Conservation (phyloP, 192 early-diverging fungal genomes). For the Podochytrium sp. region DNA sequence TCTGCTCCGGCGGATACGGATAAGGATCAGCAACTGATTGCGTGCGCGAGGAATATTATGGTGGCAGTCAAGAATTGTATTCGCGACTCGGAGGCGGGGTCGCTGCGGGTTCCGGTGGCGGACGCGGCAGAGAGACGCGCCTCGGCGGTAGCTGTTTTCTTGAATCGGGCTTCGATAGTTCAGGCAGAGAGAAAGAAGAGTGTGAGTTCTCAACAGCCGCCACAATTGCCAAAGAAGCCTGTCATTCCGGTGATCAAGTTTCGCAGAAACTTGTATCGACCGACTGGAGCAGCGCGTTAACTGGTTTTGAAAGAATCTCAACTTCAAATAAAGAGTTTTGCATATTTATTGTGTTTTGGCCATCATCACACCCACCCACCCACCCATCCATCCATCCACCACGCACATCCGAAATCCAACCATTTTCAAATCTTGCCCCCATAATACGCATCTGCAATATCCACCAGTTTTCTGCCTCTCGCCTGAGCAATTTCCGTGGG, state of each 20-base stretch:
- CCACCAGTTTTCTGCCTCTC: constrained; percentile 84
- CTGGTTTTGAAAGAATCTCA: not conserved
- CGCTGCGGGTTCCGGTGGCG: constrained; percentile 24
- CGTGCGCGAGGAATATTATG: constrained; percentile 56
- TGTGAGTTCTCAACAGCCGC: not conserved
- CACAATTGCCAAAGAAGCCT: not conserved
- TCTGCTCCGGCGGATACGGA: constrained; percentile 47
- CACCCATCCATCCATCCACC: no score
- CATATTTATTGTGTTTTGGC: no score
- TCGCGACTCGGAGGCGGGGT: constrained; percentile 44
- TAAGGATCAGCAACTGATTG: constrained; percentile 45
- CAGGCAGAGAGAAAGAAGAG: not conserved
- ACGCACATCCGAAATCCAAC: no score
- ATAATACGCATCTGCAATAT: constrained; percentile 90
- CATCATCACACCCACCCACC: no score
- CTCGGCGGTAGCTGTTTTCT: no score
- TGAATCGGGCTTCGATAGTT: not conserved
- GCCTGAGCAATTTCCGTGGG: constrained; percentile 86
- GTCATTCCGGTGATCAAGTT: not conserved
- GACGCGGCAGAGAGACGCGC: not conserved
- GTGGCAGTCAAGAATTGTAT: constrained; percentile 40
- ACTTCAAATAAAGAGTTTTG: no score
- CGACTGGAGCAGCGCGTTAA: not conserved
- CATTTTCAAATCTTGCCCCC: constrained; percentile 52
- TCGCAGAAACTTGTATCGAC: not conserved